These are phyloP conservation scores for Mycena crocata DNA, from an alignment of 768 basidiomycete species.

Conservation along the genomic window DNA sequence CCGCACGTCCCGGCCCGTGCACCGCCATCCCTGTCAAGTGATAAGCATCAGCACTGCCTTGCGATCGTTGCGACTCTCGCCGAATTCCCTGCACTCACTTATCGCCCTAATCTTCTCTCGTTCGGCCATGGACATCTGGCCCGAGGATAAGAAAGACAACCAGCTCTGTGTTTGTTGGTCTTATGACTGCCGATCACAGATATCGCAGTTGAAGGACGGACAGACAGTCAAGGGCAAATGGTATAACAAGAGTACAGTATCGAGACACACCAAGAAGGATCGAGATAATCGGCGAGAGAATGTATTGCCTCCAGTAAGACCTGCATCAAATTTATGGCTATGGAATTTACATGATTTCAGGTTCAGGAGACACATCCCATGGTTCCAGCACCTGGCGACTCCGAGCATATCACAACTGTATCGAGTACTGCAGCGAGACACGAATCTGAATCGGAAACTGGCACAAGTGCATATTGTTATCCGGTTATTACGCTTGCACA, in stretches of 20 bases:
- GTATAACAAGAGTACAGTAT: not conserved
- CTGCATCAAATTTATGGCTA: not conserved
- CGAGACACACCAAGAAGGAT: not conserved
- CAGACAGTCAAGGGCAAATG: constrained; percentile 2
- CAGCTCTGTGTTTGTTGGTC: constrained; percentile 1
- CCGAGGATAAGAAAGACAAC: not conserved
- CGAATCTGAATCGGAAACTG: not conserved
- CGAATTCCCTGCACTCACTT: too few relatives aligned
- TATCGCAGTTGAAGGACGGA: constrained; percentile 7
- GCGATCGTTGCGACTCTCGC: too few relatives aligned
- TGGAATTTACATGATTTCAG: not conserved
- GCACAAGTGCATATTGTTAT: not conserved
- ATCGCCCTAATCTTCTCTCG: too few relatives aligned
- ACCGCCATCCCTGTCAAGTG: too few relatives aligned
- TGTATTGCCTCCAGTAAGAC: constrained; percentile 4
- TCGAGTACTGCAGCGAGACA: too few relatives aligned
- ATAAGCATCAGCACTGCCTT: too few relatives aligned
- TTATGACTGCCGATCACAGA: constrained; percentile 1
- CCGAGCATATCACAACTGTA: too few relatives aligned
- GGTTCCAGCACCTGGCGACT: too few relatives aligned
- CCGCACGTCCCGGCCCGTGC: too few relatives aligned
- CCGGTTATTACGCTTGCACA: not conserved
- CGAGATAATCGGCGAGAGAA: not conserved
- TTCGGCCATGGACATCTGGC: not conserved
- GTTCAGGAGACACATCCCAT: too few relatives aligned